A percentile compares a stretch with the other conserved stretches of the same genome.
phyloP scores from a whole-genome alignment of 1,284 basidiomycete genomes.

The Cryptococcus depauperatus region DNA sequence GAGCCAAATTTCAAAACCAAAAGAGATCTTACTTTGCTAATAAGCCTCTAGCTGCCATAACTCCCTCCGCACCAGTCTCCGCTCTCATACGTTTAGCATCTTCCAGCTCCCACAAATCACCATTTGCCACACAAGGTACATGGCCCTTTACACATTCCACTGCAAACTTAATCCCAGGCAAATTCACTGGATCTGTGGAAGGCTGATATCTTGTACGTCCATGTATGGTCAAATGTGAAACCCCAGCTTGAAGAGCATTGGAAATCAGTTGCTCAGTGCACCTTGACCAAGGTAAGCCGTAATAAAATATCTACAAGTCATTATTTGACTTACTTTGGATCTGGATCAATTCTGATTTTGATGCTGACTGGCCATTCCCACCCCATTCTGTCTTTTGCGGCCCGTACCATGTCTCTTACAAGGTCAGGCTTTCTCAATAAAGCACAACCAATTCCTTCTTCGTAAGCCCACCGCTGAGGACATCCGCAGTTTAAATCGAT shows the following conservation, averaged over 20 bases:
- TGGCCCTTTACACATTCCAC: conserved; percentile 48
- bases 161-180: conserved; percentile 51
- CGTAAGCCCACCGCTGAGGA: conserved; percentile 51
- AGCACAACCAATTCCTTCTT: conserved; percentile 54
- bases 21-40: conserved; percentile 51
- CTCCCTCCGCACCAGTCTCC: conserved; percentile 49
- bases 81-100: conserved; percentile 48
- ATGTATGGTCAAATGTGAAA: conserved; percentile 51
- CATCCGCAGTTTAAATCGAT: conserved; percentile 55
- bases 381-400: conserved; percentile 51
- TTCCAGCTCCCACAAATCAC: conserved; percentile 51
- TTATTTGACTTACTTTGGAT: conserved; percentile 45
- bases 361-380: conserved; percentile 52
- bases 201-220: conserved; percentile 53
- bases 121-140: conserved; percentile 54
- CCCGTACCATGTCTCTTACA: conserved; percentile 52
- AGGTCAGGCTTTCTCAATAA: conserved; percentile 53
- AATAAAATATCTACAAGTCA: not conserved
- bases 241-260: conserved; percentile 41
- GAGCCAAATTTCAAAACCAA: not conserved
- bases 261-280: conserved; percentile 51
- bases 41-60: conserved; percentile 55
- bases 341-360: conserved; percentile 54
- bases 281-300: conserved; percentile 20
- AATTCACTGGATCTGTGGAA: conserved; percentile 50